Conservation (phyloP, 1,284 basidiomycete species). For the Apiotrichum domesticum region DNA sequence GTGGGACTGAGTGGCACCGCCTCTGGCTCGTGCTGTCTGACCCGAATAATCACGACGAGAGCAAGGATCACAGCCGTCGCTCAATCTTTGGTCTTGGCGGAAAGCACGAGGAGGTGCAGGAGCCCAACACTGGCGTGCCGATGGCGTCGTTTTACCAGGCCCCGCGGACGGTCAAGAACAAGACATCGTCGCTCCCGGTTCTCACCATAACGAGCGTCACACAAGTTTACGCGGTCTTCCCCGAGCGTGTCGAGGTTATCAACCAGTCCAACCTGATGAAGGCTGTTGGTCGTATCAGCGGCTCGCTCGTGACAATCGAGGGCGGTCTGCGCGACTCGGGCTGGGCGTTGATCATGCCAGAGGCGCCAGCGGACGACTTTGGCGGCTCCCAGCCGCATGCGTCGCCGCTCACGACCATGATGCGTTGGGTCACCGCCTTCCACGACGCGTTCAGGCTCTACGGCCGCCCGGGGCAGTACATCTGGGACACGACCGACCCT, state of each 20-base stretch:
- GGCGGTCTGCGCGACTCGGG: constrained; percentile 57
- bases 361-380: constrained; percentile 51
- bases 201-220: constrained; percentile 43
- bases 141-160: constrained; percentile 46
- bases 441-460: constrained; percentile 84
- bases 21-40: constrained; percentile 72
- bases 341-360: constrained; percentile 83
- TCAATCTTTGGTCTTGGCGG: constrained; percentile 41
- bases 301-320: constrained; percentile 58
- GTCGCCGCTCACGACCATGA: constrained; percentile 64
- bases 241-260: constrained; percentile 88
- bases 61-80: constrained; percentile 20
- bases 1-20: constrained; percentile 92
- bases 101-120: constrained; percentile 51
- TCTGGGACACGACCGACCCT: constrained; percentile 76
- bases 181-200: constrained; percentile 31
- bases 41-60: constrained; percentile 42
- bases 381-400: constrained; percentile 1
- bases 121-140: constrained; percentile 40
- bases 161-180: constrained; percentile 38
- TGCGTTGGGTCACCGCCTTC: constrained; percentile 84
- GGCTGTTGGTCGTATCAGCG: constrained; percentile 70
- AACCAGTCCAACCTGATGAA: constrained; percentile 81
- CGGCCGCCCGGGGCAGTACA: constrained; percentile 70
- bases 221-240: constrained; percentile 75